Conservation (phyloP, 2,329 filamentous ascomycete genomes). For the Pseudocercospora musae region DNA sequence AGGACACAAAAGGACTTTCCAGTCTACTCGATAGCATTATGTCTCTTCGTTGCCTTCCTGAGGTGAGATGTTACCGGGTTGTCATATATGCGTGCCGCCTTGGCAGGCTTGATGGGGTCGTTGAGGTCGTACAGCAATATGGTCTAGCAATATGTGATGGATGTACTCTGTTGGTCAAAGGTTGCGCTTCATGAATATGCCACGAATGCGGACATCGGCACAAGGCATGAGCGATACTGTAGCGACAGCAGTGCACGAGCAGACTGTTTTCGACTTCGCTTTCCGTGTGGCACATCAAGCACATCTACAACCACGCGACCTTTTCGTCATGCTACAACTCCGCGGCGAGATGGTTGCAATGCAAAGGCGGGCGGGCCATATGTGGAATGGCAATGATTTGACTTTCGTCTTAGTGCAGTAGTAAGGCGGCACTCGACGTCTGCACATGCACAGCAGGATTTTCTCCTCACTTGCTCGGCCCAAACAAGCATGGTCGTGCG, state of each 20-base stretch:
- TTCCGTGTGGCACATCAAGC: neutral
- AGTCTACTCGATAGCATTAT: neutral
- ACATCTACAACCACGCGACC: neutral
- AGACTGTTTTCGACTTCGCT: neutral
- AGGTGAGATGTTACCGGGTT: neutral
- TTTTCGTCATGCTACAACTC: neutral
- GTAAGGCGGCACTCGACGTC: constrained; percentile 7
- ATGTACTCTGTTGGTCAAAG: neutral
- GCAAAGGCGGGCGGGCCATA: neutral
- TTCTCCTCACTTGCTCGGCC: neutral
- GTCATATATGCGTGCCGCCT: too few relatives aligned
- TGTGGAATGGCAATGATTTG: neutral
- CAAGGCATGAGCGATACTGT: neutral
- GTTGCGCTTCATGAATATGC: too few relatives aligned
- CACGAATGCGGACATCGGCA: neutral
- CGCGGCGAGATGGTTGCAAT: too few relatives aligned
- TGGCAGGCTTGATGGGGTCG: too few relatives aligned
- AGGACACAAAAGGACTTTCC: neutral
- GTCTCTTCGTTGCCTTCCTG: neutral
- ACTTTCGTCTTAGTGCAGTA: constrained; percentile 16
- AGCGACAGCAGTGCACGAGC: neutral
- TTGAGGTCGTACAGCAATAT: neutral
- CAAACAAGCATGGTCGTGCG: neutral
- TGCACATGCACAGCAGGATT: constrained; percentile 3
- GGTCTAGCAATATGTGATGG: neutral